Base-by-base conservation (phyloP, 768 basidiomycete genomes). In the Rossbeevera mucosa region DNA sequence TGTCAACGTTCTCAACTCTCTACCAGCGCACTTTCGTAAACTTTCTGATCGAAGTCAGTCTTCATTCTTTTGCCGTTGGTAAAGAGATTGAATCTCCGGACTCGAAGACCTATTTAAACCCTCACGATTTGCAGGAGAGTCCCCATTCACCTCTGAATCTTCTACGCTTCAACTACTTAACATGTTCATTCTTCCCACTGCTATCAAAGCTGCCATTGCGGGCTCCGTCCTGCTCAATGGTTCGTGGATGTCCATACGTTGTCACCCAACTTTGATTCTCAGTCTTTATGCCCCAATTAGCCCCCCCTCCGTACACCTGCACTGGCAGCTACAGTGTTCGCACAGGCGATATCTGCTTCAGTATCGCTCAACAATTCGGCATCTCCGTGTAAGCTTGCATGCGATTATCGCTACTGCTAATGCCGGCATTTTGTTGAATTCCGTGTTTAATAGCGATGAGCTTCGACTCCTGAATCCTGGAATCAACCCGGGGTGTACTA, bases 321-420 rank as follows among this genome's bases (percentile, higher is more conserved):
- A 75, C 64, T 18, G 82, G 83, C 63, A 84, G 78, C 7, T 25
- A 25, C 25, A 25, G 3, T 47, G 76, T 89, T 8, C 13, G 3
- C 31, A 47, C 63, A 7, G 80, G 80, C 28, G 83, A 88, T 61
- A 79, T 75, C 51, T 90, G 88, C 64, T 13, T 88, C 68, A 60
- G 54, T 49, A 88, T 90, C 66, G 87, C 81, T 59, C 76, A 77
- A 28, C 63, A 74, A 18, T 60, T 83, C 60, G 77, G 81, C 48
- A 80, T 77, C 56, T 85, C 85, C 36, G 82, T 82, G 84, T 86
- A 55, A 47, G 81, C 70, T n/a, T n/a, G n/a, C n/a, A 16, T 2
- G 9, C 9, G 8, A 6, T 44, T 9, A 11, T 30, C 26, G 11
- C 9, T 8, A 44, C 33, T 13, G 4, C 9, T 24, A 2, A 24